Conservation (phyloP, 1,284 basidiomycete species). For the Leccinum griseonigrum region DNA sequence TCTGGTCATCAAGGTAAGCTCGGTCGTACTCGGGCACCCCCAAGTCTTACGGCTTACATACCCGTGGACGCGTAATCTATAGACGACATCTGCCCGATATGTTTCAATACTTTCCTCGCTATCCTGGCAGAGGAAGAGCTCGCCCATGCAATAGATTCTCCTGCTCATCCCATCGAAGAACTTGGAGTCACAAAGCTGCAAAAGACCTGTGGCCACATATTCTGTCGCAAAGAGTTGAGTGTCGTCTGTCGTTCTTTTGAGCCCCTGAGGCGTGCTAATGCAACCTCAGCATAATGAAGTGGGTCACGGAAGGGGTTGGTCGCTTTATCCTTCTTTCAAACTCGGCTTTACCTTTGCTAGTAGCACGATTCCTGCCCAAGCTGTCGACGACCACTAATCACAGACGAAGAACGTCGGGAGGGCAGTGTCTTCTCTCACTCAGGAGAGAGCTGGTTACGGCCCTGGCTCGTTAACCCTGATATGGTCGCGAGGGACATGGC, state of each 20-base stretch:
- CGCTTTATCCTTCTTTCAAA: conserved; percentile 2
- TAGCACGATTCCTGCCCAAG: conserved; percentile 64
- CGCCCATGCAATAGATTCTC: conserved; percentile 69
- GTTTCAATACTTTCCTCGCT: conserved; percentile 60
- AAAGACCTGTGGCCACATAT: conserved; percentile 65
- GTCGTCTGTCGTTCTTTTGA: not conserved
- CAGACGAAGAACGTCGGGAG: conserved; percentile 16
- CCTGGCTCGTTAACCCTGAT: conserved; percentile 23
- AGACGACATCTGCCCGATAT: conserved; percentile 72
- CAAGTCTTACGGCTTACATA: not conserved
- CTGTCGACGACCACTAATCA: conserved; percentile 50
- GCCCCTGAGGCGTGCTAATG: conserved; percentile 14
- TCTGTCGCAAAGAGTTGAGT: conserved; percentile 70
- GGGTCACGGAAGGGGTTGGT: conserved; percentile 59
- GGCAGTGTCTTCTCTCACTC: not conserved
- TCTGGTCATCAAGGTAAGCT: conserved; percentile 38
- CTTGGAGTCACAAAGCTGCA: conserved; percentile 64
- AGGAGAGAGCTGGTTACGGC: conserved; percentile 19
- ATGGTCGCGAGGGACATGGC: conserved; percentile 19
- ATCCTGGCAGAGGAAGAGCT: conserved; percentile 71
- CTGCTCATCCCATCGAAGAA: conserved; percentile 63
- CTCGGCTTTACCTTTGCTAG: conserved; percentile 9
- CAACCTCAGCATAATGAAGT: conserved; percentile 53
- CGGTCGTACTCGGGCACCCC: not conserved
- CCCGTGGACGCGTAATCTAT: conserved; percentile 1